Base-by-base conservation (phyloP, 169 alveolate genomes). In the Eimeria falciformis region DNA sequence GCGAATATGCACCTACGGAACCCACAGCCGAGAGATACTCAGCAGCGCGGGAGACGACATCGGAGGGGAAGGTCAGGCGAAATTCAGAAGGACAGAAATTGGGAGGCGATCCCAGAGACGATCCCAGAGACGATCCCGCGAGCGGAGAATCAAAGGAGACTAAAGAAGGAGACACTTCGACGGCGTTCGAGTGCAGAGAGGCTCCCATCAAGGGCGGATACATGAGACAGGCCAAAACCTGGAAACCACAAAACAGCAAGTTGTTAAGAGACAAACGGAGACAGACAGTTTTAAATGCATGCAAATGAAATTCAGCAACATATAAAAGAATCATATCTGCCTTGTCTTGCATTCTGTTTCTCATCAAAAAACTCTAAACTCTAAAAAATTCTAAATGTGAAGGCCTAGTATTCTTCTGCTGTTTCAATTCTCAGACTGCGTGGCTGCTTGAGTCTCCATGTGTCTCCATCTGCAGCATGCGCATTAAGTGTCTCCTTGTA, bases 1-100 rank as follows among this genome's bases (percentile, higher is more conserved):
- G 93, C 29, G 92, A 69, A 47, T 93, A 93, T 7, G 95, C 92
- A 23, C 95, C 93, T 5, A 62, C 53, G 2, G 91, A 65, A 25
- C 81, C 83, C 62, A 84, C 75, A 25, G 83, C 81, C 7, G 58
- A 45, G 11, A 84, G 6, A 33, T 84, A 84, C 9, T 58, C 81
- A 58, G 50, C 23, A 4, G 81, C 73, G 69, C 45, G 37, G 46
- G 9, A n/a, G 53, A 29, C 7, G 14, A 93, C 91, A 62, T 93
- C 94, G 23, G 84, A 89, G 56, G 93, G 68, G 62, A 94, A 87
- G 47, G 37, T 50, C 29, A 55, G 56, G 1, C n/a, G 40, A 45
- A 50, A 78, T 0, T 9, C 87, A 21, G 66, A 5, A 12, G 69
- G 87, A 37, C 87, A 78, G 43, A 50, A 78, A 25, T 46, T 23